Evolutionary conservation across 805 yeast genomes (phyloP).

Genomic region (Ogataea henricii): DNA sequence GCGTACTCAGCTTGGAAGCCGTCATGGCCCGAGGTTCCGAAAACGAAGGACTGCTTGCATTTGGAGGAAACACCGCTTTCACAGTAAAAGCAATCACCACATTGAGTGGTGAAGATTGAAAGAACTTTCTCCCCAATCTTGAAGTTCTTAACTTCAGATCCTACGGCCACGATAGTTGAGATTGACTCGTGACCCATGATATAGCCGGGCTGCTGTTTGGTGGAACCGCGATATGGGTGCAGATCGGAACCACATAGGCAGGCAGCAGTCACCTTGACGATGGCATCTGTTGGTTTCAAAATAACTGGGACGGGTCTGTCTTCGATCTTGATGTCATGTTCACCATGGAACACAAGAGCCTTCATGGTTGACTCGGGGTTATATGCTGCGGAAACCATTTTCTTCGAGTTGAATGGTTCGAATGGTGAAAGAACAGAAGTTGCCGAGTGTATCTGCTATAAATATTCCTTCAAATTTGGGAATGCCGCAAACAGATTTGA

Average conservation of each 20-base stretch:
- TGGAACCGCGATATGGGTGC: constrained; percentile 56
- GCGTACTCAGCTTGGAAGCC: constrained; percentile 69
- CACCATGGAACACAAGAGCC: constrained; percentile 51
- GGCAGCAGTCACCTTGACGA: constrained; percentile 47
- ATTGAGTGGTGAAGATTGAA: constrained; percentile 54
- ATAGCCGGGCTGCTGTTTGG: constrained; percentile 49
- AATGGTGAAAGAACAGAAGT: too few species aligned
- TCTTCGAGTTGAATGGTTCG: too few species aligned
- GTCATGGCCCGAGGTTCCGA: constrained; percentile 57
- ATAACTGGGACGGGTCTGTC: constrained; percentile 43
- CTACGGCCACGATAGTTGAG: constrained; percentile 45
- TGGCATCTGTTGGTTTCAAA: constrained; percentile 42
- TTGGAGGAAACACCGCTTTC: constrained; percentile 46
- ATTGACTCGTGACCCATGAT: constrained; percentile 39
- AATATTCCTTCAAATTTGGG: not conserved
- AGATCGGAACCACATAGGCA: constrained; percentile 60
- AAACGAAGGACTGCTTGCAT: constrained; percentile 47
- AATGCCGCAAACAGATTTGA: not conserved
- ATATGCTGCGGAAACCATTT: constrained; percentile 7
- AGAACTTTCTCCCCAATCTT: constrained; percentile 49
- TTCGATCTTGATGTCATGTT: constrained; percentile 42
- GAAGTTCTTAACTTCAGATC: constrained; percentile 37
- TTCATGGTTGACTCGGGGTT: constrained; percentile 38
- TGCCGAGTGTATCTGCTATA: not conserved
- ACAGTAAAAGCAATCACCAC: constrained; percentile 64